Percentiles rank a stretch among this genome's conserved stretches.
Conservation (phyloP, 2,329 filamentous ascomycete genomes). For the Trichoderma endophyticum region DNA sequence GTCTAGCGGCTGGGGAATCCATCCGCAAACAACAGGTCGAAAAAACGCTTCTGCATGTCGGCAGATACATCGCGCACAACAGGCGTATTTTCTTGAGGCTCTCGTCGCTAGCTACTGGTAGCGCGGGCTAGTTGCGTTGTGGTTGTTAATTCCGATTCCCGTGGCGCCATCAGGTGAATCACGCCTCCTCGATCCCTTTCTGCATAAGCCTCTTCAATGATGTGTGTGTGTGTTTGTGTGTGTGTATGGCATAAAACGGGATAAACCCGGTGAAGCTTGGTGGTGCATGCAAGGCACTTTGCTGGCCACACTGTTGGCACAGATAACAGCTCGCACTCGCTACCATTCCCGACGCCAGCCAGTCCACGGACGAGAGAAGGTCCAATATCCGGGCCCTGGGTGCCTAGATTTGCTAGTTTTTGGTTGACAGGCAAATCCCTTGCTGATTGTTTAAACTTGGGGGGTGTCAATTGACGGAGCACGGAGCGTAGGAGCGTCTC, state of each 20-base stretch:
- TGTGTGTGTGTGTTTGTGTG: background rate
- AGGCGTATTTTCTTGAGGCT: background rate
- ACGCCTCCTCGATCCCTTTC: background rate
- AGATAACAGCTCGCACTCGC: background rate
- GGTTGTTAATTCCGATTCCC: background rate
- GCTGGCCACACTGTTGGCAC: background rate
- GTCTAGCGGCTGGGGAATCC: background rate
- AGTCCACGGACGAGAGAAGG: background rate
- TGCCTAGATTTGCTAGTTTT: background rate
- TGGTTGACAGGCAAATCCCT: background rate
- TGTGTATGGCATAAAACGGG: background rate
- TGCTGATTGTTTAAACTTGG: background rate
- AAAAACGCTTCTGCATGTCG: background rate
- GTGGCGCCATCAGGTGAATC: background rate
- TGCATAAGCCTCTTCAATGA: background rate
- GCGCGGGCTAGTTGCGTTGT: background rate
- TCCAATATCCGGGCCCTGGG: background rate
- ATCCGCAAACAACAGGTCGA: background rate
- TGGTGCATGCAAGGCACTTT: constrained; percentile 17
- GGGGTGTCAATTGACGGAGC: background rate
- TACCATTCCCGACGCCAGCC: background rate
- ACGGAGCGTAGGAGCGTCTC: background rate
- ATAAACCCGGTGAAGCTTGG: background rate
- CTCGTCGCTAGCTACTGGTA: background rate
- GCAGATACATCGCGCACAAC: background rate